A percentile compares a stretch with the other conserved stretches of the same genome.
Conservation (phyloP, 768 basidiomycete genomes). For the Phylloporus scabripes region DNA sequence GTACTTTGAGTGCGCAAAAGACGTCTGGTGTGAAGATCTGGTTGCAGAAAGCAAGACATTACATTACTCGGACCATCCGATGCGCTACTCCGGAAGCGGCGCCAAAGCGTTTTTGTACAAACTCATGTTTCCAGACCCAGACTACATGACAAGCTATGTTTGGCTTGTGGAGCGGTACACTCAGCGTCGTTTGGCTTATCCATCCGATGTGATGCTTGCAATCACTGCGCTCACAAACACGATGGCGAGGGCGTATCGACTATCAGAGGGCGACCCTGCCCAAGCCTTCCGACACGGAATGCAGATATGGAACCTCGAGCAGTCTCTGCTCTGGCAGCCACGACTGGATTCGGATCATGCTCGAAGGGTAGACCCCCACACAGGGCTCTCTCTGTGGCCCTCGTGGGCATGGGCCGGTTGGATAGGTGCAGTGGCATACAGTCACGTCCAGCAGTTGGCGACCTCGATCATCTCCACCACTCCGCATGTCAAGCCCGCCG, state of each 20-base stretch:
- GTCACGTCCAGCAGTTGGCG: no score
- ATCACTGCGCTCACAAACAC: background rate
- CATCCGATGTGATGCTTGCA: background rate
- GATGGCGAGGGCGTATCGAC: background rate
- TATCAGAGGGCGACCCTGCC: background rate
- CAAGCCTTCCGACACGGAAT: background rate
- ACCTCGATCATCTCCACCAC: background rate
- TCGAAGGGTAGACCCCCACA: background rate
- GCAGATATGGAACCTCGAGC: background rate
- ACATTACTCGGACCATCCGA: background rate
- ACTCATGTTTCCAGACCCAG: background rate
- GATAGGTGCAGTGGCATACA: background rate
- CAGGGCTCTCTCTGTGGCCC: background rate
- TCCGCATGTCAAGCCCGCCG: background rate
- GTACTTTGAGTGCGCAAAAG: background rate
- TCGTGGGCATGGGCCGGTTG: constrained; percentile 6
- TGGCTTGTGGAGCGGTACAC: background rate
- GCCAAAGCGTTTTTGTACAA: background rate
- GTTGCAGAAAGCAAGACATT: background rate
- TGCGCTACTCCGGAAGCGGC: background rate
- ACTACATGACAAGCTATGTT: background rate
- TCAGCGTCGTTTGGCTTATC: background rate
- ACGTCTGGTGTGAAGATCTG: background rate
- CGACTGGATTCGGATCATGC: background rate
- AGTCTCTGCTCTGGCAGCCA: constrained; percentile 1